Evolutionary conservation across 2,329 filamentous ascomycete species (phyloP).

Genomic region (Acrodontium crateriforme): DNA sequence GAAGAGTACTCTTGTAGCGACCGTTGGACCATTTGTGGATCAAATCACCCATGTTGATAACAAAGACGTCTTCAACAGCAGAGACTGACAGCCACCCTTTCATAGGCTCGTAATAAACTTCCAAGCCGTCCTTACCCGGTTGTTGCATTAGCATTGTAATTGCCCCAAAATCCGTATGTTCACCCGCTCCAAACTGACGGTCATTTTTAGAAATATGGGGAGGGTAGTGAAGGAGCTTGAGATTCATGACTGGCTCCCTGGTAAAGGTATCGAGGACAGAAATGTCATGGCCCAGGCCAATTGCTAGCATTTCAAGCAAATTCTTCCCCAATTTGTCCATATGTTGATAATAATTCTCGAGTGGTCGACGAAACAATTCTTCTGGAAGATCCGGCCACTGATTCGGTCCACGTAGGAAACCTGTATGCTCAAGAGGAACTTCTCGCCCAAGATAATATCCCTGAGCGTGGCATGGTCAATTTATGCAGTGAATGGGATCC

Average conservation of each 20-base stretch:
- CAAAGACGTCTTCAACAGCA: conserved; percentile 30
- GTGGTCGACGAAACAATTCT: conserved; percentile 14
- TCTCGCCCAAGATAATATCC: conserved; percentile 20
- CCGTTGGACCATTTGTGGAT: conserved; percentile 34
- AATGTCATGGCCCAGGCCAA: conserved; percentile 11
- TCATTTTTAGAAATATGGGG: conserved; percentile 8
- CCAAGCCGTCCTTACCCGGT: conserved; percentile 28
- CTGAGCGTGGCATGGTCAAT: too few relatives aligned
- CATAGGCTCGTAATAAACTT: conserved; percentile 26
- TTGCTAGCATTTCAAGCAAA: conserved; percentile 10
- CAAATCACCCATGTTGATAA: conserved; percentile 39
- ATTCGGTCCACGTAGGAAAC: conserved; percentile 28
- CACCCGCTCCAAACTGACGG: conserved; percentile 11
- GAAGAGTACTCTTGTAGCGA: conserved; percentile 28
- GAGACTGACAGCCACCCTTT: conserved; percentile 30
- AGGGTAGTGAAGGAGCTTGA: conserved; percentile 15
- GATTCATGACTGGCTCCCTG: conserved; percentile 13
- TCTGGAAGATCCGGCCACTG: conserved; percentile 27
- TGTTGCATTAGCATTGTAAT: conserved; percentile 34
- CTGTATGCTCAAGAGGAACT: conserved; percentile 11
- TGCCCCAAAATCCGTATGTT: conserved; percentile 26
- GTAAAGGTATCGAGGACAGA: conserved; percentile 14
- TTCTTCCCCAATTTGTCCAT: conserved; percentile 10
- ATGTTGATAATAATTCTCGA: conserved; percentile 8
- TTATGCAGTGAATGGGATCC: too few relatives aligned